These are phyloP conservation scores for Suillus discolor DNA, from an alignment of 768 basidiomycete species.

Conservation along the genomic window DNA sequence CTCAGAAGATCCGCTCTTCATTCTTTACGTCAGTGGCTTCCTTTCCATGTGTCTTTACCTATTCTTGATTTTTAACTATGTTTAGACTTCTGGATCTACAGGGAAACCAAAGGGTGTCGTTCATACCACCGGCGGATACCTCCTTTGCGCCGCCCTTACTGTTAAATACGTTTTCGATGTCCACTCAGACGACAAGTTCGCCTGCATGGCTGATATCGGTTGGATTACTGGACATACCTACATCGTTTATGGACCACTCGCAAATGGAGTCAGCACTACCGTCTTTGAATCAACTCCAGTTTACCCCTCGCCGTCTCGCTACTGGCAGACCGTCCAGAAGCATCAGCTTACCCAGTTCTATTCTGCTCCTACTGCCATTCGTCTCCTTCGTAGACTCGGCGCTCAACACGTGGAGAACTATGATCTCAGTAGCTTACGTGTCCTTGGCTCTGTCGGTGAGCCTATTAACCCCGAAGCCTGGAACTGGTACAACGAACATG, in stretches of 20 bases:
- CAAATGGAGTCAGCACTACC: slow-evolving; percentile 80
- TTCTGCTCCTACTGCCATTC: slow-evolving; percentile 92
- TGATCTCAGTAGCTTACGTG: slow-evolving; percentile 81
- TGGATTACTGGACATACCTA: slow-evolving; percentile 99
- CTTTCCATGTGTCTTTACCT: neutral
- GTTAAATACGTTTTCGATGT: slow-evolving; percentile 98
- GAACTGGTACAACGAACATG: slow-evolving; percentile 98
- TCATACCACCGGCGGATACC: slow-evolving; percentile 86
- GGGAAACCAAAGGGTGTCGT: slow-evolving; percentile 97
- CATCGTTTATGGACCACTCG: slow-evolving; percentile 93
- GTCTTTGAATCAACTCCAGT: slow-evolving; percentile 98
- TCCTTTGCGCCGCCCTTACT: slow-evolving; percentile 88
- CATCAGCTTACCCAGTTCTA: slow-evolving; percentile 97
- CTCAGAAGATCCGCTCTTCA: slow-evolving; percentile 96
- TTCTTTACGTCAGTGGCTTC: slow-evolving; percentile 82
- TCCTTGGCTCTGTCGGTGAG: slow-evolving; percentile 93
- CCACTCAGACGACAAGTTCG: slow-evolving; percentile 94
- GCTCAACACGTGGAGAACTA: slow-evolving; percentile 81
- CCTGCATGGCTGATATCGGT: slow-evolving; percentile 98
- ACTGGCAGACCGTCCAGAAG: slow-evolving; percentile 95
- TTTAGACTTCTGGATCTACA: slow-evolving; percentile 89
- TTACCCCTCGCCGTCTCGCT: slow-evolving; percentile 93
- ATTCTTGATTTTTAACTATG: slow-evolving; percentile 11
- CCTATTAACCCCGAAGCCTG: slow-evolving; percentile 99
- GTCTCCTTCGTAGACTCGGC: slow-evolving; percentile 84